Evolutionary conservation across 1,284 basidiomycete species (phyloP).

Genomic region (Malassezia nana): DNA sequence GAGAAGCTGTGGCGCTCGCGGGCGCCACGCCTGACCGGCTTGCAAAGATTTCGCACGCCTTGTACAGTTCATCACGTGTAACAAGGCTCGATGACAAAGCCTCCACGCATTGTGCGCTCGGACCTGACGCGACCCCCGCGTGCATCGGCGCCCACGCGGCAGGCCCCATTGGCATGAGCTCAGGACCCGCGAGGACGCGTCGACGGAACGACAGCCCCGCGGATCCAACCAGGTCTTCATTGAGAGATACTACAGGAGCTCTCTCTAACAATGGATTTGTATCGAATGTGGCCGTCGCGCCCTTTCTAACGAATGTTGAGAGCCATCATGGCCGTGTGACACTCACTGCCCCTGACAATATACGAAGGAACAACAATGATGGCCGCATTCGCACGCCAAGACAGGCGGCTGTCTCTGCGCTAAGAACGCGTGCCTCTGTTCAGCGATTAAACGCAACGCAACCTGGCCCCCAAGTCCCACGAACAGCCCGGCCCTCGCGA

Average conservation of each 20-base stretch:
- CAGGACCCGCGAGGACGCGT: not conserved
- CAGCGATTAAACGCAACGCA: not conserved
- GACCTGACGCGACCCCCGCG: slow-evolving; percentile 1
- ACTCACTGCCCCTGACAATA: slow-evolving; percentile 43
- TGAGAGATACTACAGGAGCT: not conserved
- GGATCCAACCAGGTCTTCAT: not conserved
- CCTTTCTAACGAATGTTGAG: slow-evolving; percentile 36
- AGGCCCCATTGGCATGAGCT: not conserved
- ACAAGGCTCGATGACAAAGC: not conserved
- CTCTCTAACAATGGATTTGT: not conserved
- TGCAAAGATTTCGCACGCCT: slow-evolving; percentile 4
- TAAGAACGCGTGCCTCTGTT: not conserved
- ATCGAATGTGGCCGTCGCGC: slow-evolving; percentile 16
- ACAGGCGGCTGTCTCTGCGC: not conserved
- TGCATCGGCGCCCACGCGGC: not conserved
- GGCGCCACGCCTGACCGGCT: not conserved
- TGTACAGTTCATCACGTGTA: slow-evolving; percentile 8
- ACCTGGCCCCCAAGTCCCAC: not conserved
- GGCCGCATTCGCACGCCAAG: not conserved
- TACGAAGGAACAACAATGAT: slow-evolving; percentile 21
- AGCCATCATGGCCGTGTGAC: slow-evolving; percentile 37
- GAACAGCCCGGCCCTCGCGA: not conserved
- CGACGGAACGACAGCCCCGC: not conserved
- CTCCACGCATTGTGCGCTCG: not conserved
- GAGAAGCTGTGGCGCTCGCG: not conserved